These are phyloP conservation scores for Fusarium sp. DNA, from an alignment of 2,329 filamentous ascomycete species.

Conservation along the genomic window DNA sequence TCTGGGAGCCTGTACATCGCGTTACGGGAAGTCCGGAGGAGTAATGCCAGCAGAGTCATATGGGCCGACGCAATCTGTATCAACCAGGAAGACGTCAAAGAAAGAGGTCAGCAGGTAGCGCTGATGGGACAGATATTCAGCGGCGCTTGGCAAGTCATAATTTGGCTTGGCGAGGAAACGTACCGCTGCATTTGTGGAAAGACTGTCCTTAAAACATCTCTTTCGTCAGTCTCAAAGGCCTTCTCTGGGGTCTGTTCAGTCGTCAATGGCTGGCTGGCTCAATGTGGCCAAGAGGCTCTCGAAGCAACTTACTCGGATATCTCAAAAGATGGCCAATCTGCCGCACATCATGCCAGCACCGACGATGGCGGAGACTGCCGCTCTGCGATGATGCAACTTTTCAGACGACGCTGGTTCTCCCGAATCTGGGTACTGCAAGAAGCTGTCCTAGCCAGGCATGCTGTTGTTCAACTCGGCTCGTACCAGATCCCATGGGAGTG, in stretches of 20 bases:
- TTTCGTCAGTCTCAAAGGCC: fast-evolving
- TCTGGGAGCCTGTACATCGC: fast-evolving
- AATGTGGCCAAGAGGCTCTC: fast-evolving
- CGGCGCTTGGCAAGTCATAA: fast-evolving
- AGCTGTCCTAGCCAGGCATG: neutral
- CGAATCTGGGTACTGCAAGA: neutral
- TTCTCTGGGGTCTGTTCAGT: fast-evolving
- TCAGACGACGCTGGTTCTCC: neutral
- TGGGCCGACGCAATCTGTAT: neutral
- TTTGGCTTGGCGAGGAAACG: fast-evolving
- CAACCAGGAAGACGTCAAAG: neutral
- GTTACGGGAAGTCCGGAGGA: neutral
- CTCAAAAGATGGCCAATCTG: neutral
- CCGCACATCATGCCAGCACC: fast-evolving
- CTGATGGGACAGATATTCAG: neutral
- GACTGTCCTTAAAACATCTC: fast-evolving
- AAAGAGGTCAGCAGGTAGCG: neutral
- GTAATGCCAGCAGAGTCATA: fast-evolving
- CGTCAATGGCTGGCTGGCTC: neutral
- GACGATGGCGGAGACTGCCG: fast-evolving
- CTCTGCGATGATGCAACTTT: neutral
- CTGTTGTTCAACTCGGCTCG: fast-evolving
- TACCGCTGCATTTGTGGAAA: neutral
- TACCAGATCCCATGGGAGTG: neutral
- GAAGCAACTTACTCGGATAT: fast-evolving